Base-by-base conservation (phyloP, 2,329 filamentous ascomycete genomes). In the Diaporthe vaccinii region DNA sequence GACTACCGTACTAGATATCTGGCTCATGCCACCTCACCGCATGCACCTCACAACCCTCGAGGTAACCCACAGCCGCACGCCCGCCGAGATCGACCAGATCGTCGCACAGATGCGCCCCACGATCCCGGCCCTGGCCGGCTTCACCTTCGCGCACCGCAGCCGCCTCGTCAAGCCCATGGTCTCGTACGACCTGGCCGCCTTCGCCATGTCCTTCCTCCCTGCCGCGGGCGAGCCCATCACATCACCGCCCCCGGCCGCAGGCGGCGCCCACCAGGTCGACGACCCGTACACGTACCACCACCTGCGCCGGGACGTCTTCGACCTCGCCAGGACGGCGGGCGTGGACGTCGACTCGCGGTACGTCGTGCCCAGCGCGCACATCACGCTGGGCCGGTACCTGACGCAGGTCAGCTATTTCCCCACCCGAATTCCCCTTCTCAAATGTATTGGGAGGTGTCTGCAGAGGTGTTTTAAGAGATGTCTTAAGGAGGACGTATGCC, bases 31-130 rank as follows among this genome's bases (percentile, higher is more conserved):
- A 0, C 84, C 88, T 14, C 87, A 93, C 72, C 90, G 90, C 76
- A 92, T 98, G 81, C 96, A 98, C 84, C 91, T 98, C 85, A 98
- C 96, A 0, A 90, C 92, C 0, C 88, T 98, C 3, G 96, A 98
- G 83, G 86, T 98, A 39, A 91, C 93, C n/a, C 95, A 97, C 82
- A 95, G 93, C 34, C 91, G 91, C 69, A 95, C 94, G 0, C 85
- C 90, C 0, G 85, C 87, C 0, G 92, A 96, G 81, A 94, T 98
- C 62, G 87, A 88, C 15, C 82, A 84, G 0, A 86, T 97, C 15
- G 88, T 94, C 55, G 81, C 88, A 2, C 82, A 84, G 12, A 86
- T 98, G 73, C 85, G 88, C 14, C 85, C 89, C 2, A 85, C 86
- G 41, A 87, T 94, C 49, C 85, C 89, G 10, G 81, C 85, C 14